Percentiles rank a stretch among this genome's conserved stretches.
These are phyloP conservation scores for Suillus subluteus DNA, from an alignment of 768 basidiomycete genomes.

Conservation along the genomic window DNA sequence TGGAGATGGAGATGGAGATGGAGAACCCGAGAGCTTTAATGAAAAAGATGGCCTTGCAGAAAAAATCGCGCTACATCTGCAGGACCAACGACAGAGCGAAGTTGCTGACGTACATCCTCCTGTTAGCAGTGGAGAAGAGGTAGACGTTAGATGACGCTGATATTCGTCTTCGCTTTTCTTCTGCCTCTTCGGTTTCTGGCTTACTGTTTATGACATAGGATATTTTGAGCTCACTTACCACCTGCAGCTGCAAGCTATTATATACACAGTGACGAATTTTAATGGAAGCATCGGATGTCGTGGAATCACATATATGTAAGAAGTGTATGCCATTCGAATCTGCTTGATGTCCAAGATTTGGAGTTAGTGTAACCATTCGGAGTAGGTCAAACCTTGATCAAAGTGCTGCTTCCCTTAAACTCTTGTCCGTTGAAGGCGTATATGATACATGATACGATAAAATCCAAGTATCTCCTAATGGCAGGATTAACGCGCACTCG, in stretches of 20 bases:
- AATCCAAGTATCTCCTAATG: neutral
- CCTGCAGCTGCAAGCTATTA: neutral
- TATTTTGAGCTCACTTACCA: neutral
- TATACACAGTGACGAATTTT: neutral
- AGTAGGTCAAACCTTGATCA: neutral
- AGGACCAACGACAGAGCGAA: neutral
- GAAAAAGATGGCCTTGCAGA: constrained; percentile 53
- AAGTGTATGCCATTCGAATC: neutral
- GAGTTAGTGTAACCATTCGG: neutral
- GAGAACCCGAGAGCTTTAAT: constrained; percentile 32
- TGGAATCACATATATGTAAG: neutral
- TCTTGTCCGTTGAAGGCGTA: neutral
- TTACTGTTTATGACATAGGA: neutral
- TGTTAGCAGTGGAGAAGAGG: neutral
- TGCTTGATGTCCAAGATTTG: neutral
- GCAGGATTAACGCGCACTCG: neutral
- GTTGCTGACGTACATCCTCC: neutral
- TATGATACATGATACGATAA: no score
- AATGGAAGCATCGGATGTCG: neutral
- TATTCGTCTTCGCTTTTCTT: neutral
- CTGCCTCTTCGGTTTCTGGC: neutral
- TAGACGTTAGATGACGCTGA: neutral
- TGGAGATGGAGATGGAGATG: constrained; percentile 19
- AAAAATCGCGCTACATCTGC: constrained; percentile 33
- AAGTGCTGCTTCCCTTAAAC: neutral